phyloP scores from a whole-genome alignment of 148 eudicot genomes.

The Vaccinium corymbosum region DNA sequence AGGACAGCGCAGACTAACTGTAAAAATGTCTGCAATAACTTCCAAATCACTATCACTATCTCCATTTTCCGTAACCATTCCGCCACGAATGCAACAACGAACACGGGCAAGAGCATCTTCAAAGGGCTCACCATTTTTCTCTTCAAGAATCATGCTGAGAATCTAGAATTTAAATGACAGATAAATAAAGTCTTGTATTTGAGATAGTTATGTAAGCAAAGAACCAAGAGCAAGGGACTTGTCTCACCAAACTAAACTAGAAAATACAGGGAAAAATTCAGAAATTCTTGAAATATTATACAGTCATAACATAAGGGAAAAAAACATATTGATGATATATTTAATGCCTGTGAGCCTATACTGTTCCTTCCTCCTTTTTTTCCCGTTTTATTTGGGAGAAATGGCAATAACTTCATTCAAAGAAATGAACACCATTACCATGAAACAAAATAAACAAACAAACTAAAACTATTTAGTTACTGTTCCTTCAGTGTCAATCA shows the following conservation, averaged over 20 bases:
- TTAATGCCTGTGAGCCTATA: not conserved
- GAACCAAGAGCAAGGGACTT: conserved; percentile 8
- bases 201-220: not conserved
- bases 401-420: not conserved
- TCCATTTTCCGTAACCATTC: conserved; percentile 55
- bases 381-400: not conserved
- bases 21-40: conserved; percentile 76
- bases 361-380: not conserved
- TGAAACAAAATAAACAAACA: not conserved
- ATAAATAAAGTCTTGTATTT: not conserved
- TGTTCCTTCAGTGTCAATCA: not conserved
- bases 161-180: conserved; percentile 36
- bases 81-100: conserved; percentile 92
- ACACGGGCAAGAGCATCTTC: conserved; percentile 85
- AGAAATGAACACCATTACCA: not conserved
- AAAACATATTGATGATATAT: not conserved
- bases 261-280: conserved; percentile 1
- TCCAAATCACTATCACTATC: conserved; percentile 93
- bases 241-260: not conserved
- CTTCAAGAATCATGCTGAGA: conserved; percentile 65
- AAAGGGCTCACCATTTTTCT: conserved; percentile 66
- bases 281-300: not conserved
- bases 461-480: not conserved
- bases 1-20: conserved; percentile 90
- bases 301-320: not conserved